Base-by-base conservation (phyloP, 75 land plant species). In the Pinus tabuliformis region DNA sequence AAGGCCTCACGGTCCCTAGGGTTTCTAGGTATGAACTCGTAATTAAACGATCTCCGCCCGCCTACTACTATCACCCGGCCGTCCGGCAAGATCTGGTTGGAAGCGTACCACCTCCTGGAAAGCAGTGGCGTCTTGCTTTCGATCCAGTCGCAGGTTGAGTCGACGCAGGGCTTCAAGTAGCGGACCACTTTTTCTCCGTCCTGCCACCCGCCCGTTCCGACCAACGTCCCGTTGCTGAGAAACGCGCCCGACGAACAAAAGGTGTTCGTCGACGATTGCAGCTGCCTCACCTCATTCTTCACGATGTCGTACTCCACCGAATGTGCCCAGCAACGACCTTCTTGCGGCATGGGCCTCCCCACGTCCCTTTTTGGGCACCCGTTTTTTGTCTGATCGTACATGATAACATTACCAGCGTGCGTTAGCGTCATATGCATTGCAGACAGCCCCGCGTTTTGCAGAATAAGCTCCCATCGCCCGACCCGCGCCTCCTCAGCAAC, bases 171-270 rank as follows among this genome's bases (percentile, higher is more conserved):
- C 26, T 26, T 26, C 26, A 26, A 26, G 26, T 26, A 26, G 26
- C 26, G 0, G 26, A 26, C 26, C 26, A 26, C 26, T 26, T 26
- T 26, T 26, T 26, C 26, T 26, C 26, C 26, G 26, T 26, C 26
- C 26, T 26, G 26, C 26, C 26, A 26, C 26, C 26, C 26, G 26
- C 33, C 33, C 33, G 2, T 33, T 33, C 33, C 33, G 33, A 33
- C 33, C 33, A 33, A 33, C 33, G 33, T 33, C 33, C 33, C 33
- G 33, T 33, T 33, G 33, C 33, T 33, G 33, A 33, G 33, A 33
- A 33, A 33, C 33, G 88, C 56, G 59, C 90, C 94, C 13, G 91
- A 93, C 6, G 93, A 91, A 79, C 95, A 93, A 89, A 89, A 93
- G 12, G 94, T 89, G 82, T 91, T 91, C 2, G 94, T 85, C 64